Evolutionary conservation across 768 basidiomycete species (phyloP).

Genomic region (Mycena albidolilacea): DNA sequence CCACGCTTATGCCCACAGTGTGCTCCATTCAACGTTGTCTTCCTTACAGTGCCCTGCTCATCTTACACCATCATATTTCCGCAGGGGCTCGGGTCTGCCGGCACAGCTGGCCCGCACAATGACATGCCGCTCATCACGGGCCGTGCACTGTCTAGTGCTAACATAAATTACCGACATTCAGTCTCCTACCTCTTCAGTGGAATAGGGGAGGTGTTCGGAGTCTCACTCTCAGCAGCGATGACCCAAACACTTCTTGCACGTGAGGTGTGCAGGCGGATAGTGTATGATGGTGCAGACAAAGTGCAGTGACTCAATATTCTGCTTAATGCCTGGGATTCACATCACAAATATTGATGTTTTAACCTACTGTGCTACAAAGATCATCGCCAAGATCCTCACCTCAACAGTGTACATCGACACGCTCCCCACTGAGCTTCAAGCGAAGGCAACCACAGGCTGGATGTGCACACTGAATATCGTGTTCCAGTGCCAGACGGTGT

Average conservation of each 20-base stretch:
- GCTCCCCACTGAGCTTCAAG: conserved; percentile 55
- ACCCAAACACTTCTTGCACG: conserved; percentile 71
- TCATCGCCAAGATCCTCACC: conserved; percentile 61
- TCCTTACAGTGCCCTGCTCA: neutral
- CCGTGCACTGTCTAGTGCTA: conserved; percentile 55
- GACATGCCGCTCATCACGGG: conserved; percentile 80
- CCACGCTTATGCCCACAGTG: conserved; percentile 50
- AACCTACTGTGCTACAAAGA: conserved; percentile 46
- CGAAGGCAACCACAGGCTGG: conserved; percentile 67
- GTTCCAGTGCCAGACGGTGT: conserved; percentile 66
- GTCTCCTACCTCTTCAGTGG: conserved; percentile 83
- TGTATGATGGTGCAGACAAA: neutral
- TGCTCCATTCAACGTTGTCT: conserved; percentile 57
- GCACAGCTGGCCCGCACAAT: conserved; percentile 62
- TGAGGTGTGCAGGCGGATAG: conserved; percentile 68
- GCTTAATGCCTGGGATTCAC: no score
- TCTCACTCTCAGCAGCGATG: conserved; percentile 73
- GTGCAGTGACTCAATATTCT: no score
- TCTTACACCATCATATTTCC: neutral
- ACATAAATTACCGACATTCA: conserved; percentile 40
- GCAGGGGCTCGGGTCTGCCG: conserved; percentile 69
- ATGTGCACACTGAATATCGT: conserved; percentile 66
- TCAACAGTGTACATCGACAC: conserved; percentile 67
- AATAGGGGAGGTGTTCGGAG: conserved; percentile 83
- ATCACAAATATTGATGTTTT: no score